These are phyloP conservation scores for Remersonia thermophila DNA, from an alignment of 2,329 filamentous ascomycete genomes.

Conservation along the genomic window DNA sequence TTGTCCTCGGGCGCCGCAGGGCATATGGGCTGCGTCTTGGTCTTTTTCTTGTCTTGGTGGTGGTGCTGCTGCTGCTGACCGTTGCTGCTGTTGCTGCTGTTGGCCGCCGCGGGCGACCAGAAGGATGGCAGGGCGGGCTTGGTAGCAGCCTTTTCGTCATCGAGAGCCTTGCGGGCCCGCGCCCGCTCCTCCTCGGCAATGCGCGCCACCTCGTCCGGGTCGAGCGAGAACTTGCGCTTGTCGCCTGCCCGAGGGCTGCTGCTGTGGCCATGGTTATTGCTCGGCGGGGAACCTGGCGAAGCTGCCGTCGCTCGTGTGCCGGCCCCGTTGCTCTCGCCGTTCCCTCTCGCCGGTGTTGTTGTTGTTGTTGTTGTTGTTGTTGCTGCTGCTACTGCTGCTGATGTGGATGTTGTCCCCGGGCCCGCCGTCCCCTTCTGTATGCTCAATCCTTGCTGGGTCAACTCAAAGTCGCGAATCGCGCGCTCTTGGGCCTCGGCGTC, in stretches of 20 bases:
- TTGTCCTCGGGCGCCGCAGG: slow-evolving; percentile 56
- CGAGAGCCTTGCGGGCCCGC: slow-evolving; percentile 57
- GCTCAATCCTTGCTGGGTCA: slow-evolving; percentile 61
- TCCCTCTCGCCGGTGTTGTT: slow-evolving; percentile 21
- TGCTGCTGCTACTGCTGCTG: too few relatives aligned
- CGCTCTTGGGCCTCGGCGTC: slow-evolving; percentile 59
- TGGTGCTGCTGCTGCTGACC: slow-evolving; percentile 40
- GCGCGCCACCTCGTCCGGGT: slow-evolving; percentile 61
- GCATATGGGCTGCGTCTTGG: slow-evolving; percentile 60
- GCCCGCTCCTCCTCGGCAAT: slow-evolving; percentile 58
- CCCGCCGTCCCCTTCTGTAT: slow-evolving; percentile 22
- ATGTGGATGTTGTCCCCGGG: too few relatives aligned
- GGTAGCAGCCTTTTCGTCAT: slow-evolving; percentile 52
- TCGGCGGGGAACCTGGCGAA: slow-evolving; percentile 16
- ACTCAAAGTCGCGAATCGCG: slow-evolving; percentile 72
- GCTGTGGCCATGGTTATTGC: slow-evolving; percentile 30
- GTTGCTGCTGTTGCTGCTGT: slow-evolving; percentile 49
- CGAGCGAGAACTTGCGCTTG: slow-evolving; percentile 70
- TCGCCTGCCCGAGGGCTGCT: slow-evolving; percentile 29
- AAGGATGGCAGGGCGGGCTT: slow-evolving; percentile 56
- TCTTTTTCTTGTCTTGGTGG: slow-evolving; percentile 39
- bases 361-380: too few relatives aligned
- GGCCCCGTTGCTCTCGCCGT: slow-evolving; percentile 19
- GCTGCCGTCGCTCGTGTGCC: not conserved
- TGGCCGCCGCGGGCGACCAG: slow-evolving; percentile 67